Evolutionary conservation across 2,329 filamentous ascomycete genomes (phyloP), one percentile per base, ranked within the genome.

Genomic region (Botrytis hyacinthi): DNA sequence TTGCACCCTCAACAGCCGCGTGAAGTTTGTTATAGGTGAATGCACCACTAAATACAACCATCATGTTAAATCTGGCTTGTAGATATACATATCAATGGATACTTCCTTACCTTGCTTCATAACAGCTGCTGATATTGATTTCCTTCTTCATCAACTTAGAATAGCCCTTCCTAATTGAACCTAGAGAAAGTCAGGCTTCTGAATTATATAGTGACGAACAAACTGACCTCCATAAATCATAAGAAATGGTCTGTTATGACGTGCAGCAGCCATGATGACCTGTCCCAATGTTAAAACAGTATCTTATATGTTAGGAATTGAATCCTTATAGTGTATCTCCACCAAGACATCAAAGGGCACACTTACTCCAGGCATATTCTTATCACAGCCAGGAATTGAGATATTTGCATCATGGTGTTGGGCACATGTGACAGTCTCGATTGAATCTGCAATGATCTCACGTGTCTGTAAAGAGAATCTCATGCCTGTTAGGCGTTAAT

Each of bases 391-490:
- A 0, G 95, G 94, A 78, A 98, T 95, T 44, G 93, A 91, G 81
- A 98, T 95, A 82, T 95, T 97, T 74, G 94, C 95, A 81, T 98
- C 95, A 82, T 98, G 94, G 78, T 92, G 92, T 81, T 78, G 95
- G 8, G 93, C 95, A 81, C 92, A 95, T 1, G 94, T 98, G 57
- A 97, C 93, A 2, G 93, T 95, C 84, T 98, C 95, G 80, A 98
- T 94, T 78, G 91, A 95, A 83, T 98, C 95, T 76, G 95, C 95
- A 77, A 98, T 98, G 77, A 98, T 90, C 80, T 98, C 95, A 74
- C 95, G 89, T 2, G 92, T 93, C 81, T 97, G 95, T 8, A 98
- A 88, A 37, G 94, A 97, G 84, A 94, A 98, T 72, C 95, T 88
- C 95, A 98, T 98, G 76, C 95, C 93, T 95, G 37, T 18, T 57